Evolutionary conservation across 1,139 yeast species (phyloP).

Genomic region (Hyphopichia khmerensis): DNA sequence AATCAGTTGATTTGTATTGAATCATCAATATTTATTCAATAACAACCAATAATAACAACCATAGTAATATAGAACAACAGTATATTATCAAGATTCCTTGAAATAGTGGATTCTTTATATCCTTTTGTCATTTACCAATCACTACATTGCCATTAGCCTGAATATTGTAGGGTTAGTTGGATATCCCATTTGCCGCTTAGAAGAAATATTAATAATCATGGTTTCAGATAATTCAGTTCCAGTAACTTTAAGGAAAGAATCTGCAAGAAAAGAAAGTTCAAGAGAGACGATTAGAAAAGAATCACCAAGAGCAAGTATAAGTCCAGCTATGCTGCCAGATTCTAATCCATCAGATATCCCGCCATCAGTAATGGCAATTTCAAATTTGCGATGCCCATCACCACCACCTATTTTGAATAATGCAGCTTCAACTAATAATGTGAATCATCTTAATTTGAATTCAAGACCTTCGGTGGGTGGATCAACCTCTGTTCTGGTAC

Average conservation of each 20-base stretch:
- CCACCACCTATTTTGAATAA: slow-evolving; percentile 65
- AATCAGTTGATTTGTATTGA: neutral
- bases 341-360: slow-evolving; percentile 24
- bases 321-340: slow-evolving; percentile 5
- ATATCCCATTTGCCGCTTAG: neutral
- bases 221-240: slow-evolving; percentile 4
- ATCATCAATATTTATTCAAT: too few relatives aligned
- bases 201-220: neutral
- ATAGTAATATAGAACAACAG: too few relatives aligned
- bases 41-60: too few relatives aligned
- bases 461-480: neutral
- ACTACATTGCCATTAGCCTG: too few relatives aligned
- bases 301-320: slow-evolving; percentile 6
- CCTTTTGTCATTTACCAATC: too few relatives aligned
- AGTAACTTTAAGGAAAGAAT: too few relatives aligned
- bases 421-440: neutral
- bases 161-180: neutral
- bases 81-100: too few relatives aligned
- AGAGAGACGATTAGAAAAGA: slow-evolving; percentile 6
- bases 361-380: slow-evolving; percentile 50
- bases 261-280: too few relatives aligned
- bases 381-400: slow-evolving; percentile 62
- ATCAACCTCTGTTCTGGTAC: neutral
- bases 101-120: too few relatives aligned
- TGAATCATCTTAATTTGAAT: neutral